Evolutionary conservation across 176 grass and related monocot genomes (phyloP).

Genomic region (Tillandsia fasciculata): DNA sequence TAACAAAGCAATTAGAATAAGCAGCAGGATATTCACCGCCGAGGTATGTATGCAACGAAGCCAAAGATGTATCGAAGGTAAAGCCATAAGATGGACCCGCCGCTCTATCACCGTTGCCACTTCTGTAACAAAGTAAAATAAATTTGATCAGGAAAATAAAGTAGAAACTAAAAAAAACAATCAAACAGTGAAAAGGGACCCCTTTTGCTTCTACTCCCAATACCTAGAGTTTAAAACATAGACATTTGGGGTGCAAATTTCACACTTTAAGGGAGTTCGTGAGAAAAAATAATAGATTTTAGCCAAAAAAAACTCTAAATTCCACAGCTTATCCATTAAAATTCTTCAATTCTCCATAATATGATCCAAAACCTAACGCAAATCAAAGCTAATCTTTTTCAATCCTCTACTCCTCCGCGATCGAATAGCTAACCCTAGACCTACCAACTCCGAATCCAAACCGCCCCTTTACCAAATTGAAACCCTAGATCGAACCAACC

Average conservation of each 20-base stretch:
- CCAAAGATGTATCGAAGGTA: constrained; percentile 42
- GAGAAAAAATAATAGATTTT: too few relatives aligned
- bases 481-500: constrained; percentile 1
- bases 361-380: too few relatives aligned
- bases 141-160: background rate
- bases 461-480: background rate
- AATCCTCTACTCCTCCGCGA: too few relatives aligned
- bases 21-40: constrained; percentile 44
- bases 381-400: too few relatives aligned
- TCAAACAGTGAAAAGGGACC: background rate
- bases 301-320: too few relatives aligned
- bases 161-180: background rate
- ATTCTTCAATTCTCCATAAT: too few relatives aligned
- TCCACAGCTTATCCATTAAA: too few relatives aligned
- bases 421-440: background rate
- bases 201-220: background rate
- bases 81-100: constrained; percentile 29
- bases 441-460: background rate
- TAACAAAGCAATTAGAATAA: constrained; percentile 8
- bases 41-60: constrained; percentile 83
- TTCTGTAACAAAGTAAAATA: constrained; percentile 18
- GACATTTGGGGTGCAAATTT: too few relatives aligned
- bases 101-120: constrained; percentile 27
- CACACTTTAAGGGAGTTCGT: too few relatives aligned
- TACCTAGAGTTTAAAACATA: background rate